Evolutionary conservation across 106 monocot species (phyloP), one percentile per base, ranked within the genome.

Genomic region (Ottelia alismoides): DNA sequence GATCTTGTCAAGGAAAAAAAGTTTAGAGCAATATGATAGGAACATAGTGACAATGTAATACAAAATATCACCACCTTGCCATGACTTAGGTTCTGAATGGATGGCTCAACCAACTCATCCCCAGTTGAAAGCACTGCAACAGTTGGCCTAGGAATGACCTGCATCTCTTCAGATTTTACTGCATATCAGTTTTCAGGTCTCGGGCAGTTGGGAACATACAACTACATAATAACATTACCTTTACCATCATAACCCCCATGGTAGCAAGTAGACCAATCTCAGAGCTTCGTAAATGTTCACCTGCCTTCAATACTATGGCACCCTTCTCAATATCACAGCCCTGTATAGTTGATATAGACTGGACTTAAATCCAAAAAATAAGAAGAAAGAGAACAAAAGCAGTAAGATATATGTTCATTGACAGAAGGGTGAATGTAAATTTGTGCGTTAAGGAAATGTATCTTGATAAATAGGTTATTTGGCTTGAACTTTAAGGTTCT

Each of bases 261-360:
- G 89, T 85, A 51, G 98, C 82, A 66, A 98, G 98, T 25, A 98
- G 70, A 53, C 98, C 89, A 30, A 85, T 74, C 54, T 98, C 89
- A 43, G 85, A 59, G 74, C 55, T 74, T 48, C 85, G 79, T 57
- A 98, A 40, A 25, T 49, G 56, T 51, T 98, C 85, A 30, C 98
- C 79, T 2, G 85, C 67, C 55, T 67, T 89, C 62, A 98, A 56
- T 30, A 90, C 68, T 17, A 67, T 55, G n/a, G 82, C 45, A 70
- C 80, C 82, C 70, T 89, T 86, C 53, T 82, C 72, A 63, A 98
- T 90, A 61, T 90, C 98, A 56, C 69, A 74, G 20, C 98, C 85
- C 89, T 98, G 62, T 43, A 43, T 16, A 43, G 40, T 43, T 7
- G 6, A n/a, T n/a, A n/a, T n/a, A n/a, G n/a, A n/a, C n/a, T n/a